Evolutionary conservation across 345 rosid genomes (phyloP).

Genomic region (Pseudoturritis turrita): DNA sequence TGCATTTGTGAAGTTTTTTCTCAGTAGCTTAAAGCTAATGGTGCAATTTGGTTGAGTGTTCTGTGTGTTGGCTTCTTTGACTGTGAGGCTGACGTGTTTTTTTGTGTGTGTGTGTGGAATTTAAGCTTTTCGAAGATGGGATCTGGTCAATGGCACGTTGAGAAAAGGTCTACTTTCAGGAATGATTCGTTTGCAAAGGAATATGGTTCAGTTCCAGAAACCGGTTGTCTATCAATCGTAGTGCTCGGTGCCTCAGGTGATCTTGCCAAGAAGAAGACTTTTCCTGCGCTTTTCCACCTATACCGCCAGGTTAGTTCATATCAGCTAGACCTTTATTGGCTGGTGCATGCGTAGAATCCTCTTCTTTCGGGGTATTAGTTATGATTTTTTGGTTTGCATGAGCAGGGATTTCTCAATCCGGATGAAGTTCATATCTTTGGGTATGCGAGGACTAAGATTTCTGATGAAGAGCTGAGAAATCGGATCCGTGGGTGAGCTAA

Average conservation of each 20-base stretch:
- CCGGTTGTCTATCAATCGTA: conserved; percentile 81
- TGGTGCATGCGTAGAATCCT: neutral
- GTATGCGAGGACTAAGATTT: conserved; percentile 95
- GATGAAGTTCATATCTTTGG: conserved; percentile 89
- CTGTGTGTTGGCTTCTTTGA: neutral
- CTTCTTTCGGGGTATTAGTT: neutral
- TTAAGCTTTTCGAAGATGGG: conserved; percentile 37
- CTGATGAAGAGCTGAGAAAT: conserved; percentile 76
- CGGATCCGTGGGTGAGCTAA: conserved; percentile 60
- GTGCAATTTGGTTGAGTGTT: neutral
- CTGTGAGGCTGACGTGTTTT: neutral
- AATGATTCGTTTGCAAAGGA: conserved; percentile 47
- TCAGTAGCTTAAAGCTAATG: neutral
- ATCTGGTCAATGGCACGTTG: conserved; percentile 56
- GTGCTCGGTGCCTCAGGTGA: conserved; percentile 99
- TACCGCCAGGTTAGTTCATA: conserved; percentile 65
- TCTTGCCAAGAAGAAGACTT: conserved; percentile 99
- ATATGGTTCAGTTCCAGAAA: conserved; percentile 44
- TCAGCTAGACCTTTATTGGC: neutral
- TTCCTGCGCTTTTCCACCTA: conserved; percentile 96
- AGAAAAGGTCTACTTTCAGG: conserved; percentile 54
- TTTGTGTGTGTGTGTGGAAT: conserved; percentile 4
- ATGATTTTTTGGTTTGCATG: neutral
- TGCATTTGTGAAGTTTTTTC: neutral
- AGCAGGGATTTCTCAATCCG: conserved; percentile 75